Conservation (phyloP, 306 rosid genomes). For the Rosa rugosa region DNA sequence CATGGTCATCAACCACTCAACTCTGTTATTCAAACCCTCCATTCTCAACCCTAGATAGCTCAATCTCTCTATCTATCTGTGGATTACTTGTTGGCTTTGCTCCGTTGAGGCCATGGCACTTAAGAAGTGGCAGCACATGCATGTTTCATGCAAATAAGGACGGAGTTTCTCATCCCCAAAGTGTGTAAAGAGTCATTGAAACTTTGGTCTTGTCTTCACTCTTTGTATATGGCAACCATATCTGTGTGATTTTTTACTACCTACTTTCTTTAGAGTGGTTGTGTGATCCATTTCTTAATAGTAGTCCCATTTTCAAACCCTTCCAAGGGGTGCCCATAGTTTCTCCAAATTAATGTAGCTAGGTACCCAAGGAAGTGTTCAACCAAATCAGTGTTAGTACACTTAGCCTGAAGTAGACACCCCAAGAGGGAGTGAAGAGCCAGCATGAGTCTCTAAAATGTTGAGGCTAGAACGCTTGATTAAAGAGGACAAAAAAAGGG, state of each 20-base stretch:
- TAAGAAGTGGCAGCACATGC: conserved; percentile 3
- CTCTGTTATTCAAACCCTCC: conserved; percentile 17
- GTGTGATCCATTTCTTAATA: too few species aligned
- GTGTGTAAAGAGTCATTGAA: neutral
- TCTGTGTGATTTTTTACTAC: neutral
- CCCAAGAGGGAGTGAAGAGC: too few species aligned
- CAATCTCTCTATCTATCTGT: neutral
- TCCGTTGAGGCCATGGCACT: neutral
- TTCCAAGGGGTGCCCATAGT: too few species aligned
- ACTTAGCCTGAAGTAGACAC: too few species aligned
- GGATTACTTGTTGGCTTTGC: neutral
- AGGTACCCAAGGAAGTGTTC: too few species aligned
- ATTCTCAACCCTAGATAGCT: neutral
- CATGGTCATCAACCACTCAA: neutral
- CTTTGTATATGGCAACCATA: neutral
- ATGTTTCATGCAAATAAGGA: neutral
- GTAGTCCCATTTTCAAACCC: too few species aligned
- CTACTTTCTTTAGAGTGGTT: neutral
- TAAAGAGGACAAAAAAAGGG: too few species aligned
- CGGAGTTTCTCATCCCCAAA: neutral
- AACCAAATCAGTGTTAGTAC: too few species aligned
- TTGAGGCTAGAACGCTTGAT: too few species aligned
- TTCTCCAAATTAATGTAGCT: too few species aligned
- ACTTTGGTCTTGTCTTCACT: neutral
- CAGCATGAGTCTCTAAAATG: too few species aligned